Conservation (phyloP, 257 asterid genomes). For the Nyctanthes arbortristis region DNA sequence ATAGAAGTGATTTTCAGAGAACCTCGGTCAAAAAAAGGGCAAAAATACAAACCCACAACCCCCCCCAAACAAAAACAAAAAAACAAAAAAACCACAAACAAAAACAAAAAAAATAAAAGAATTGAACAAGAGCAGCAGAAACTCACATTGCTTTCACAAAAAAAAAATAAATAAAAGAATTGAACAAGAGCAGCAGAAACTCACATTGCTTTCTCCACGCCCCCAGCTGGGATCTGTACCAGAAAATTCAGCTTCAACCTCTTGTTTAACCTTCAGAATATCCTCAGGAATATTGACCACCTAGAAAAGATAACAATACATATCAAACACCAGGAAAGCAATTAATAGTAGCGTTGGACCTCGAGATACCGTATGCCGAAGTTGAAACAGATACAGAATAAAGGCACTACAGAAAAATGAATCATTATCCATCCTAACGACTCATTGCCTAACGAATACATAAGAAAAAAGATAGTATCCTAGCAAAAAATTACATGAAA, state of each 20-base stretch:
- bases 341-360: constrained; percentile 8
- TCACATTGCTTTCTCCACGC: constrained; percentile 69
- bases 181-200: constrained; percentile 20
- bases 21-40: too few relatives aligned
- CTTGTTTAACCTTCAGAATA: constrained; percentile 72
- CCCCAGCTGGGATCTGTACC: constrained; percentile 73
- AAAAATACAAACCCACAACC: too few relatives aligned
- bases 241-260: constrained; percentile 80
- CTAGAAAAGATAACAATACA: constrained; percentile 38
- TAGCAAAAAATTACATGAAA: too few relatives aligned
- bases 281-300: constrained; percentile 60
- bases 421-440: constrained; percentile 1
- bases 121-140: not conserved
- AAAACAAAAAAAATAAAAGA: not conserved
- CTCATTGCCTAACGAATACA: not conserved
- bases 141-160: constrained; percentile 75
- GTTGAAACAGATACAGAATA: constrained; percentile 3
- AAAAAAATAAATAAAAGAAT: not conserved
- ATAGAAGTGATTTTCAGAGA: too few relatives aligned
- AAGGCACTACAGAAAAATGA: not conserved
- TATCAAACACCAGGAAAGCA: constrained; percentile 1
- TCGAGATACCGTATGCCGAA: not conserved
- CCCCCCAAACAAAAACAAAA: too few relatives aligned
- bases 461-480: not conserved
- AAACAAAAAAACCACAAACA: not conserved